phyloP scores from a whole-genome alignment of 106 monocot genomes.

The Ottelia alismoides region DNA sequence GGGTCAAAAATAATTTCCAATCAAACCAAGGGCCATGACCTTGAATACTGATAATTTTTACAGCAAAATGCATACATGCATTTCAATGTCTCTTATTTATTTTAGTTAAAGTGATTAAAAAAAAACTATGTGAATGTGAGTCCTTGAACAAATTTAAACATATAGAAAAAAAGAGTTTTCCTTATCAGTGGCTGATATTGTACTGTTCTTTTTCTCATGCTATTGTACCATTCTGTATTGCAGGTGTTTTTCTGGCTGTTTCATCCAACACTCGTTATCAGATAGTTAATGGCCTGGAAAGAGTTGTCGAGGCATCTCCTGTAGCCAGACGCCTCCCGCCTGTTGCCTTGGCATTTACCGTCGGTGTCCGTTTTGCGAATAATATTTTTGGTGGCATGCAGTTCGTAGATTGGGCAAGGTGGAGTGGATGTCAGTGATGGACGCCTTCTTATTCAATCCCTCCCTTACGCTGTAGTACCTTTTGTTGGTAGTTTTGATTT shows the following conservation, averaged over 20 bases:
- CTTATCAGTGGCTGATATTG: too few relatives aligned
- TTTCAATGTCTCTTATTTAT: slow-evolving; percentile 7
- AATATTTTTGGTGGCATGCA: slow-evolving; percentile 92
- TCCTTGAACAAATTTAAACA: too few relatives aligned
- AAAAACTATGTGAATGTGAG: too few relatives aligned
- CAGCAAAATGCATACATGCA: slow-evolving; percentile 36
- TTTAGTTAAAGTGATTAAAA: background rate
- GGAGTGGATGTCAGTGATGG: slow-evolving; percentile 76
- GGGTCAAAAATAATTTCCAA: too few relatives aligned
- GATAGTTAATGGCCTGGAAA: slow-evolving; percentile 76
- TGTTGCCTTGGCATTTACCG: slow-evolving; percentile 74
- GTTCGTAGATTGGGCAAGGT: slow-evolving; percentile 89
- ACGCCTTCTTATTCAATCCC: too few relatives aligned
- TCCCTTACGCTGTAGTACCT: too few relatives aligned
- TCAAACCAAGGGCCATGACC: slow-evolving; percentile 41
- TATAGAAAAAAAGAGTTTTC: too few relatives aligned
- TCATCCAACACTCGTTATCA: slow-evolving; percentile 92
- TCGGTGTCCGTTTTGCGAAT: slow-evolving; percentile 81
- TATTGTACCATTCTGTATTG: background rate
- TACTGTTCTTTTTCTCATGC: background rate
- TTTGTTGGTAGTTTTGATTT: too few relatives aligned
- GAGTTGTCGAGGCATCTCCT: slow-evolving; percentile 57
- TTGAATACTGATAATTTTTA: slow-evolving; percentile 29
- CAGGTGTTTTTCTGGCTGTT: slow-evolving; percentile 82
- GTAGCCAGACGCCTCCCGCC: slow-evolving; percentile 42